Conservation (phyloP, 805 yeast species). For the Torulaspora microellipsoides region DNA sequence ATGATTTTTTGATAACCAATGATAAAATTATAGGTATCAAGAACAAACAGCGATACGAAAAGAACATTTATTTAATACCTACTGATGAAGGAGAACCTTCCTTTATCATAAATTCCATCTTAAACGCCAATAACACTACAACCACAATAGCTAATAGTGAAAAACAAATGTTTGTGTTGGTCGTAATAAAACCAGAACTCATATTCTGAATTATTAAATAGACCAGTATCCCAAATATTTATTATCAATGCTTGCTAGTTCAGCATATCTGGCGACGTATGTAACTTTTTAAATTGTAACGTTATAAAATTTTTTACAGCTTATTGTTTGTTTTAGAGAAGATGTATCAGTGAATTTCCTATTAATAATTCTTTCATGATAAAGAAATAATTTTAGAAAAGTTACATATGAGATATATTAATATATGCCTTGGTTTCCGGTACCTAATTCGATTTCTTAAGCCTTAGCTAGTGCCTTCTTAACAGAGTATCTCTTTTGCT, state of each 20-base stretch:
- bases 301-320: no score
- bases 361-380: neutral
- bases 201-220: neutral
- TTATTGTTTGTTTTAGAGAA: neutral
- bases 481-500: constrained; percentile 93
- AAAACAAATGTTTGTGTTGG: constrained; percentile 24
- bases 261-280: neutral
- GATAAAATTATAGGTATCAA: constrained; percentile 24
- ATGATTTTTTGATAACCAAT: constrained; percentile 17
- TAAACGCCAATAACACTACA: constrained; percentile 17
- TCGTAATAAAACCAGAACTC: constrained; percentile 23
- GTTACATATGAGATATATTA: constrained; percentile 15
- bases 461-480: constrained; percentile 97
- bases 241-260: no score
- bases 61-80: constrained; percentile 36
- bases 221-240: neutral
- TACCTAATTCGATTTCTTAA: constrained; percentile 38
- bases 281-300: neutral
- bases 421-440: constrained; percentile 7
- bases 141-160: neutral
- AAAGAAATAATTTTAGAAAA: constrained; percentile 12
- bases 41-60: constrained; percentile 18
- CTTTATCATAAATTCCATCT: constrained; percentile 2
- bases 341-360: no score
- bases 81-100: constrained; percentile 20